Evolutionary conservation across 345 rosid species (phyloP), one percentile per base, ranked within the genome.

Genomic region (Psidium friedrichsthalianum): DNA sequence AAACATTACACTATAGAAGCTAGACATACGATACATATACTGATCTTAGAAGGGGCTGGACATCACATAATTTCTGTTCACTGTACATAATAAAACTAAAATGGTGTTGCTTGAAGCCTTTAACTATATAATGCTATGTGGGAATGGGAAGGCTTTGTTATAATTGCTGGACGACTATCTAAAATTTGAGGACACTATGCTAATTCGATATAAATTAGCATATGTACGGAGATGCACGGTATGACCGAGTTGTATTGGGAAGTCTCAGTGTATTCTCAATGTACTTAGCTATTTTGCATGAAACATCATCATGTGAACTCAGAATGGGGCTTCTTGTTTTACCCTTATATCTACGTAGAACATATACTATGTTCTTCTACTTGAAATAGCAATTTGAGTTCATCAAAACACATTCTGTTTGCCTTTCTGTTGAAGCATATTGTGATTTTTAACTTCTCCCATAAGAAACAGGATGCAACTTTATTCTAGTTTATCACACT

Each of bases 41-140:
- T 91, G 87, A 90, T 92, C 82, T 87, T 90, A 92, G 94, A 85
- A 88, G 91, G 90, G 25, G 24, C 22, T 32, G 78, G 78, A 69
- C 78, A 69, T 69, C 78, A 32, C 25, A 69, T 69, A 69, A 36
- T 69, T 40, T 69, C 78, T 36, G 78, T 69, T 36, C 84, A 82
- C 82, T 92, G 97, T 93, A 93, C 92, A 95, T 95, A 89, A 92
- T 90, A 91, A 91, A 89, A 18, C 91, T 87, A 84, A 86, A 83
- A 83, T 87, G 90, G 92, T 90, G 86, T 82, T 53, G 84, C 51
- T 53, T 53, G 84, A 82, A 32, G 78, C 78, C 78, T 69, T 32
- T 69, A 18, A 69, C 47, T 36, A 69, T 69, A 69, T 69, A 69
- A 10, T 4, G 47, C 78, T 69, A 69, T 32, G 47, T 36, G 78